Conservation (phyloP, 2,329 filamentous ascomycete genomes). For the Dothidotthia symphoricarpi region DNA sequence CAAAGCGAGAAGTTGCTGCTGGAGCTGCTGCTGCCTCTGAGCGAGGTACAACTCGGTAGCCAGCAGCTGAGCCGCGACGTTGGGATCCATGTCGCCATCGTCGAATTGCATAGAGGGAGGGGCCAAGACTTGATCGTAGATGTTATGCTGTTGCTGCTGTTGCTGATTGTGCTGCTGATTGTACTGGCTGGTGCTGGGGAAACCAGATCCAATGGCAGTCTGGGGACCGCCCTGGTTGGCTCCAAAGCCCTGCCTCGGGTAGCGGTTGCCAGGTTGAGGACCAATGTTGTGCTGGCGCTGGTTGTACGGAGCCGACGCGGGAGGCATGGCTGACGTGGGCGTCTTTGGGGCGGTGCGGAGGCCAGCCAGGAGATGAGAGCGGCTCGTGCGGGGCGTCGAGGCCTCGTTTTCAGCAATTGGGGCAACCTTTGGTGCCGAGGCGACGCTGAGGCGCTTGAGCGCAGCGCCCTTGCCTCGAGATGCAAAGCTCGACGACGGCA, state of each 20-base stretch:
- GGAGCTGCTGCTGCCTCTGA: constrained; percentile 90
- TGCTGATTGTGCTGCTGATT: constrained; percentile 36
- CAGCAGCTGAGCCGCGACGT: constrained; percentile 81
- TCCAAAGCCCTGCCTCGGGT: constrained; percentile 42
- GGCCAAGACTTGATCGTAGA: constrained; percentile 83
- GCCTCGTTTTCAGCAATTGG: constrained; percentile 67
- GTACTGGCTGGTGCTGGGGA: constrained; percentile 49
- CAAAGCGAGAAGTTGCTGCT: constrained; percentile 85
- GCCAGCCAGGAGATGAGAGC: constrained; percentile 89
- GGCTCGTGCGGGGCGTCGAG: constrained; percentile 80
- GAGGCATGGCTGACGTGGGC: constrained; percentile 62
- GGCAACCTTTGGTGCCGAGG: constrained; percentile 66
- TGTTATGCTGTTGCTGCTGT: constrained; percentile 43
- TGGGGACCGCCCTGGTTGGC: constrained; percentile 54
- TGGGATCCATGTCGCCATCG: constrained; percentile 76
- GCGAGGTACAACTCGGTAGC: constrained; percentile 89
- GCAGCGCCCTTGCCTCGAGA: constrained; percentile 81
- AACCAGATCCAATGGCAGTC: constrained; percentile 58
- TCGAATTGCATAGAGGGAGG: constrained; percentile 75
- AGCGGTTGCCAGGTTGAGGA: constrained; percentile 49
- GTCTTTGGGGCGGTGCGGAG: constrained; percentile 92
- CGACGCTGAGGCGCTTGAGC: constrained; percentile 84
- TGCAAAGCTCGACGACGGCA: constrained; percentile 77
- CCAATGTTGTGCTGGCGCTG: constrained; percentile 53
- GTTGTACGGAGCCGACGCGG: constrained; percentile 61